phyloP scores from a whole-genome alignment of 2,329 filamentous ascomycete genomes.

The Aspergillus fumigatus region DNA sequence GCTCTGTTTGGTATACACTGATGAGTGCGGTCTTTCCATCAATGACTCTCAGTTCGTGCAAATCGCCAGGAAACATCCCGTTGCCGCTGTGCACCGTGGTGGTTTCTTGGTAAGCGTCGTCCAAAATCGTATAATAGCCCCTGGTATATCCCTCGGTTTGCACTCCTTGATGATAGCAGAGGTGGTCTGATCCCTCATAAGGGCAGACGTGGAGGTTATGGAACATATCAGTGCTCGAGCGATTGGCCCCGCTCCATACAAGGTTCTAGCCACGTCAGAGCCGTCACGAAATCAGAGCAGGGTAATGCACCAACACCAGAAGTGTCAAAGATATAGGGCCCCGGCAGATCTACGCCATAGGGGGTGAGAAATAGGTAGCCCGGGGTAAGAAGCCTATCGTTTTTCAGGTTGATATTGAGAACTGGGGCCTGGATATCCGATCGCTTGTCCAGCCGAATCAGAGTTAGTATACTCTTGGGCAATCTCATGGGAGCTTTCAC shows the following conservation, averaged over 20 bases:
- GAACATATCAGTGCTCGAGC: conserved; percentile 30
- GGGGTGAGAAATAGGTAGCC: conserved; percentile 40
- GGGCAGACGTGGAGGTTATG: conserved; percentile 34
- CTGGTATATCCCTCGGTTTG: conserved; percentile 39
- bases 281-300: neutral
- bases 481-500: no score
- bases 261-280: conserved; percentile 22
- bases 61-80: neutral
- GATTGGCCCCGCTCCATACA: conserved; percentile 36
- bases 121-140: conserved; percentile 39
- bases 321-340: conserved; percentile 41
- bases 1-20: neutral
- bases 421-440: neutral
- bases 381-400: conserved; percentile 12
- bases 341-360: conserved; percentile 35
- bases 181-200: conserved; percentile 33
- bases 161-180: conserved; percentile 38
- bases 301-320: conserved; percentile 17
- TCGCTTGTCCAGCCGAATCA: neutral
- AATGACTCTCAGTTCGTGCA: conserved; percentile 2
- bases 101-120: conserved; percentile 34
- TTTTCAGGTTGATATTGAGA: conserved; percentile 3
- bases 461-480: no score
- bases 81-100: conserved; percentile 23
- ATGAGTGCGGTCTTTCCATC: conserved; percentile 1